phyloP scores from a whole-genome alignment of 208 protist genomes.

The Leptomonas pyrrhocoris region DNA sequence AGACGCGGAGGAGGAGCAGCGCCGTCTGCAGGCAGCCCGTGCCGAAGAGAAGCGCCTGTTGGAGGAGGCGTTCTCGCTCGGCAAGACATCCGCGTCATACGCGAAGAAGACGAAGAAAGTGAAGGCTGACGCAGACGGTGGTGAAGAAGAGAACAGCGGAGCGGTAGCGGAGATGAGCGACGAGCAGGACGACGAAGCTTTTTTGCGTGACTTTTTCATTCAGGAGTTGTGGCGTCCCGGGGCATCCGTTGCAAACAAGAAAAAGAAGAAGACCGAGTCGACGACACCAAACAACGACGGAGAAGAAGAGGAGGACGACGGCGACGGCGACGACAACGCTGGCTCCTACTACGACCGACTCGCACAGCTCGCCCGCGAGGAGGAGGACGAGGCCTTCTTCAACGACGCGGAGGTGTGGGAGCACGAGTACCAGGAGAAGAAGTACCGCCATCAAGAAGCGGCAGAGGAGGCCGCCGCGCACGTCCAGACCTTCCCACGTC shows the following conservation, averaged over 20 bases:
- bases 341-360: slow-evolving; percentile 50
- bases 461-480: slow-evolving; percentile 44
- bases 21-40: slow-evolving; percentile 1
- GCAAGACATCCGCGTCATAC: slow-evolving; percentile 3
- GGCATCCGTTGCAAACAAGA: slow-evolving; percentile 8
- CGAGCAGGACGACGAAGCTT: slow-evolving; percentile 43
- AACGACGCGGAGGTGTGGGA: slow-evolving; percentile 86
- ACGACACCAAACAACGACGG: slow-evolving; percentile 9
- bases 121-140: background rate
- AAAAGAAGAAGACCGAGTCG: slow-evolving; percentile 4
- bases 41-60: slow-evolving; percentile 32
- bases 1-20: slow-evolving; percentile 11
- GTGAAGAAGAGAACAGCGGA: background rate
- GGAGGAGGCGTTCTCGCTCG: slow-evolving; percentile 30
- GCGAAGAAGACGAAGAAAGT: slow-evolving; percentile 3
- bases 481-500: slow-evolving; percentile 82
- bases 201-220: slow-evolving; percentile 77
- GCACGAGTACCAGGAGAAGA: slow-evolving; percentile 81
- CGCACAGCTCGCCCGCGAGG: slow-evolving; percentile 71
- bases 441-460: slow-evolving; percentile 87
- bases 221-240: slow-evolving; percentile 73
- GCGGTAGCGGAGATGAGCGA: background rate
- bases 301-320: slow-evolving; percentile 28
- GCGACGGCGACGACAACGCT: slow-evolving; percentile 33
- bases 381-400: slow-evolving; percentile 87